These are phyloP conservation scores for Acer negundo DNA, from an alignment of 345 rosid genomes.

Conservation along the genomic window DNA sequence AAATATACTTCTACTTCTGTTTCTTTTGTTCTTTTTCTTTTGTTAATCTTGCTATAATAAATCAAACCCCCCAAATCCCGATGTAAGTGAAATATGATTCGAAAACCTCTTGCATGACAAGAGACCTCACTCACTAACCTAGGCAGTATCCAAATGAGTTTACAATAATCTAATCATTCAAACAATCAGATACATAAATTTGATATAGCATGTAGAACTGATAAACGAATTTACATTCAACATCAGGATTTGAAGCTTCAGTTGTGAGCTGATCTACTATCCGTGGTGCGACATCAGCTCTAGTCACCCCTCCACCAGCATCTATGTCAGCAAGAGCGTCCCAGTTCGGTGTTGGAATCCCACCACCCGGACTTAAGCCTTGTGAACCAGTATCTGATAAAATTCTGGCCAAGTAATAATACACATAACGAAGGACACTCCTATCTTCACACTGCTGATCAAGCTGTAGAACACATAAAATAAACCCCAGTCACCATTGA, in stretches of 20 bases:
- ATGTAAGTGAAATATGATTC: background rate
- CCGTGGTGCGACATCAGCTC: slow-evolving; percentile 97
- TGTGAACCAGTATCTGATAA: slow-evolving; percentile 83
- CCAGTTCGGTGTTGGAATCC: slow-evolving; percentile 99
- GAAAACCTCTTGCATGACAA: background rate
- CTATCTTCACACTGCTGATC: slow-evolving; percentile 96
- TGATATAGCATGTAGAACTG: background rate
- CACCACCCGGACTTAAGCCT: slow-evolving; percentile 93
- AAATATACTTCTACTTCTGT: background rate
- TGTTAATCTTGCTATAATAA: background rate
- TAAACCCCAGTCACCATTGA: slow-evolving; percentile 9
- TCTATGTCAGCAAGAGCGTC: slow-evolving; percentile 99
- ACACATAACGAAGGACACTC: slow-evolving; percentile 92
- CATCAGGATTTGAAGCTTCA: slow-evolving; percentile 75
- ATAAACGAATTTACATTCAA: slow-evolving; percentile 60
- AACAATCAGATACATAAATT: background rate
- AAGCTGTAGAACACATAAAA: slow-evolving; percentile 58
- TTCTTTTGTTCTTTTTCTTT: too few species aligned
- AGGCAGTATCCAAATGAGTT: background rate
- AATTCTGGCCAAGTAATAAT: slow-evolving; percentile 96
- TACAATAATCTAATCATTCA: background rate
- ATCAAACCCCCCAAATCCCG: background rate
- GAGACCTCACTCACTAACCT: background rate
- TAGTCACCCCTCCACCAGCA: slow-evolving; percentile 95
- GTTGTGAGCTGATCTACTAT: slow-evolving; percentile 77